phyloP scores from a whole-genome alignment of 106 monocot species.

The Triglochin maritima region DNA sequence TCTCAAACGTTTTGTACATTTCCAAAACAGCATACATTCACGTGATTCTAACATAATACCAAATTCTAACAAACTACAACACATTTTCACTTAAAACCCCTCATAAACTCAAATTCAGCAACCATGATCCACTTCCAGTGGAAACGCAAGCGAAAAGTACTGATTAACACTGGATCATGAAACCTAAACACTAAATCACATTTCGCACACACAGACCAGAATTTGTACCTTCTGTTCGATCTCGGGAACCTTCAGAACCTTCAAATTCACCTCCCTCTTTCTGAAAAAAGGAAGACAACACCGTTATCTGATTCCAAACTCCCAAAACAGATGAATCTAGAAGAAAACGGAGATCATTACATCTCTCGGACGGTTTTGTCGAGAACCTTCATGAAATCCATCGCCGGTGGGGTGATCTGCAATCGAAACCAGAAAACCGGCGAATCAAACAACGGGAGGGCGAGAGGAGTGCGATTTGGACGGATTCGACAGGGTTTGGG shows the following conservation, averaged over 20 bases:
- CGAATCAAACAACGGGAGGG: no score
- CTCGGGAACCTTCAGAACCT: conserved; percentile 91
- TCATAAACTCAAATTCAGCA: no score
- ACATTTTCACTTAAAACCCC: no score
- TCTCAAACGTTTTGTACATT: no score
- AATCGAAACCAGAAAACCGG: no score
- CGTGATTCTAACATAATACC: no score
- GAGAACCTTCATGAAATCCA: conserved; percentile 94
- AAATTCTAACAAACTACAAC: no score
- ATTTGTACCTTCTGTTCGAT: conserved; percentile 77
- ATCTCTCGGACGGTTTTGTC: conserved; percentile 83
- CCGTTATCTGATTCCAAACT: not conserved
- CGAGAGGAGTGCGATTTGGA: no score
- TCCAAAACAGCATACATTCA: no score
- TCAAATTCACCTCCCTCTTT: conserved; percentile 96
- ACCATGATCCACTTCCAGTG: no score
- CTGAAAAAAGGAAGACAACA: conserved; percentile 21
- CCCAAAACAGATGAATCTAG: not conserved
- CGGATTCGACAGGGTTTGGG: no score
- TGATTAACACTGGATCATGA: not conserved
- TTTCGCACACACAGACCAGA: not conserved
- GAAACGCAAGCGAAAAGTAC: not conserved
- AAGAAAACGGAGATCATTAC: conserved; percentile 19
- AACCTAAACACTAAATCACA: not conserved
- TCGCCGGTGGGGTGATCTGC: not conserved